Conservation (phyloP, 345 rosid species). For the Eucalyptus grandis region DNA sequence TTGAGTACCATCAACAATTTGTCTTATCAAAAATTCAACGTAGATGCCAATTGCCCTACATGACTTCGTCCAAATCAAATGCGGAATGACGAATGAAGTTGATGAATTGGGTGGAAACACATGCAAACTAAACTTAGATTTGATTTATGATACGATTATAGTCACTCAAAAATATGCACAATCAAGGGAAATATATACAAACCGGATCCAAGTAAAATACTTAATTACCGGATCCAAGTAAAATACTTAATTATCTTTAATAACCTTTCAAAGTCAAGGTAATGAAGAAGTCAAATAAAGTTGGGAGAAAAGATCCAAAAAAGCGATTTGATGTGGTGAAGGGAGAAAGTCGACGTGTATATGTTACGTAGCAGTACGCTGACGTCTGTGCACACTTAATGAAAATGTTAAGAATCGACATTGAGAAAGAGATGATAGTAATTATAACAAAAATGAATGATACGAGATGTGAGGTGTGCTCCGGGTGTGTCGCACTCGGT, state of each 20-base stretch:
- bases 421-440: background rate
- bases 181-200: background rate
- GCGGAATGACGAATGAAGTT: too few relatives aligned
- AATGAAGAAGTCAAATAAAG: background rate
- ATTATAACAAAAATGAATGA: background rate
- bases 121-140: background rate
- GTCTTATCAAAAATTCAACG: rapidly evolving
- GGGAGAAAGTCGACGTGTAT: background rate
- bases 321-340: background rate
- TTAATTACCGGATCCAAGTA: too few relatives aligned
- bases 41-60: too few relatives aligned
- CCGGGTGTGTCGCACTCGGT: background rate
- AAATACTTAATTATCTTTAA: background rate
- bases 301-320: background rate
- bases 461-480: background rate
- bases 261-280: background rate
- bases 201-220: background rate
- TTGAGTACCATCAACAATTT: too few relatives aligned
- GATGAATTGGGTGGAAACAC: background rate
- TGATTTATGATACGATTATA: background rate
- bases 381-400: background rate
- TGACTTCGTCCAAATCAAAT: background rate
- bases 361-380: background rate
- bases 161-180: background rate
- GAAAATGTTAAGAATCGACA: background rate